Evolutionary conservation across 2,329 filamentous ascomycete species (phyloP).

Genomic region (Fusarium denticulatum): DNA sequence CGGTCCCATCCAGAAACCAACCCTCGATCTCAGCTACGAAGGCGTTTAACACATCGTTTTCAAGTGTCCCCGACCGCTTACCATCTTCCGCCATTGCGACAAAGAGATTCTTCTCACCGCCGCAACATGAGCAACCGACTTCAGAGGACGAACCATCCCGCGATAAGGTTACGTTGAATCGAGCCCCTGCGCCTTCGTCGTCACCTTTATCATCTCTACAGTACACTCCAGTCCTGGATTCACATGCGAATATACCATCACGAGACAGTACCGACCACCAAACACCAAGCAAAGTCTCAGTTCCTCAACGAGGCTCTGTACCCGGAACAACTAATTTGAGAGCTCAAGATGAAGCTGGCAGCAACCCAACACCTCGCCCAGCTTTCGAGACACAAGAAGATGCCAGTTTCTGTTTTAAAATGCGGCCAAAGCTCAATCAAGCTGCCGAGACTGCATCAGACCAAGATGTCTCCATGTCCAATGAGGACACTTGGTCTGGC

Average conservation of each 20-base stretch:
- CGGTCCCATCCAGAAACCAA: constrained; percentile 20
- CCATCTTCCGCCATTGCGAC: constrained; percentile 21
- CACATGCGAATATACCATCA: constrained; percentile 3
- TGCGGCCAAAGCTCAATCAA: constrained; percentile 16
- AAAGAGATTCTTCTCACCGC: neutral
- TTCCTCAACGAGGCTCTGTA: neutral
- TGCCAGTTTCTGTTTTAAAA: constrained; percentile 48
- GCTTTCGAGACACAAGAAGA: constrained; percentile 47
- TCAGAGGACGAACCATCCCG: constrained; percentile 30
- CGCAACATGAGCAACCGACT: neutral
- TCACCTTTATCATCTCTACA: constrained; percentile 43
- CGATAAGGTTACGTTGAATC: constrained; percentile 13
- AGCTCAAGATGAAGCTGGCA: neutral
- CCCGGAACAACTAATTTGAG: neutral
- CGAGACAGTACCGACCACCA: constrained; percentile 6
- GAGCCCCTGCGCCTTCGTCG: constrained; percentile 39
- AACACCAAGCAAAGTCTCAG: constrained; percentile 10
- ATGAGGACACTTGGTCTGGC: constrained; percentile 33
- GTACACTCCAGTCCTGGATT: constrained; percentile 1
- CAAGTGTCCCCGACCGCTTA: constrained; percentile 28
- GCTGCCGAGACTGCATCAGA: neutral
- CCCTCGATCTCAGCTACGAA: neutral
- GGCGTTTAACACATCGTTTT: constrained; percentile 28
- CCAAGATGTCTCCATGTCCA: neutral
- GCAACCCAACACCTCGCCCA: neutral